These are phyloP conservation scores for Pyracantha coccinea DNA, from an alignment of 331 rosid species.

Conservation along the genomic window DNA sequence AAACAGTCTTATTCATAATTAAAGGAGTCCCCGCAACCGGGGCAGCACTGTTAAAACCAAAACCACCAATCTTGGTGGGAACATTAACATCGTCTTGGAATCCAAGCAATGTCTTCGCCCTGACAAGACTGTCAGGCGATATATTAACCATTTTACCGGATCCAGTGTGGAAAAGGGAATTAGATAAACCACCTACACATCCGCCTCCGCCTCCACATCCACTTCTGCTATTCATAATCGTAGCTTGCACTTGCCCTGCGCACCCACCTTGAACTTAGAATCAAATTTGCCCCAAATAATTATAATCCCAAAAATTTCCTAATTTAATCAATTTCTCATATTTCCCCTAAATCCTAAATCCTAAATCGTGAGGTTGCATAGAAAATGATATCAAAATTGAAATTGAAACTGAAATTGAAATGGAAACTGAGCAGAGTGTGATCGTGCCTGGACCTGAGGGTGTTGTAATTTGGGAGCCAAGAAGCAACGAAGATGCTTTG, in stretches of 20 bases:
- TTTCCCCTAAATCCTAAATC: too few relatives aligned
- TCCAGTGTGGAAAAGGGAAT: conserved; percentile 69
- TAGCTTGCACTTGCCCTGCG: background rate
- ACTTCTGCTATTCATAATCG: background rate
- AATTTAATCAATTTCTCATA: too few relatives aligned
- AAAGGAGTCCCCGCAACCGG: conserved; percentile 18
- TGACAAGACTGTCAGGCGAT: conserved; percentile 50
- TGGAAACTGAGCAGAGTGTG: background rate
- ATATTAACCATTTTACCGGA: conserved; percentile 67
- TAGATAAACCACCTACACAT: conserved; percentile 23
- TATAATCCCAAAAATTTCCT: too few relatives aligned
- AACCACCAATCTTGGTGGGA: conserved; percentile 24
- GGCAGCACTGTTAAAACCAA: conserved; percentile 13
- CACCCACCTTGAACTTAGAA: background rate
- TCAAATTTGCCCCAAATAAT: background rate
- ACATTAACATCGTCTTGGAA: conserved; percentile 29
- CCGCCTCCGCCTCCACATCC: too few relatives aligned
- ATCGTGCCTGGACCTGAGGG: background rate
- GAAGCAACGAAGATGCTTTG: conserved; percentile 4
- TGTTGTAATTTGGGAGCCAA: background rate
- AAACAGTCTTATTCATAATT: conserved; percentile 13
- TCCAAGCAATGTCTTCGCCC: conserved; percentile 70
- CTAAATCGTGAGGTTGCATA: too few relatives aligned
- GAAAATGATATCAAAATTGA: too few relatives aligned
- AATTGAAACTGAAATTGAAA: background rate